A percentile compares a stretch with the other conserved stretches of the same genome.
phyloP scores from a whole-genome alignment of 1,139 yeast genomes.

The Hemisphaericaspora subhashii region DNA sequence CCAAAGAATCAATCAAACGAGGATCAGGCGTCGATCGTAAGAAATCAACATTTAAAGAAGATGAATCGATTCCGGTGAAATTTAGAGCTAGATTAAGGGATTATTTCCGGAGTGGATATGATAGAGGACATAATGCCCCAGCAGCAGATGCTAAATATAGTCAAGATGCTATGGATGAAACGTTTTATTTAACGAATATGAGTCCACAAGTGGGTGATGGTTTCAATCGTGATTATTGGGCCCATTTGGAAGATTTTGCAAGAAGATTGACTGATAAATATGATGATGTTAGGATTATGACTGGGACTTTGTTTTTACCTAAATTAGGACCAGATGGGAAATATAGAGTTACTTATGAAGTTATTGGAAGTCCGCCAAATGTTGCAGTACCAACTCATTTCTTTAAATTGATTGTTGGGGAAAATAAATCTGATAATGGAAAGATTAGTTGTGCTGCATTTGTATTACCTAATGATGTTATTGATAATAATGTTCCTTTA shows the following conservation, averaged over 20 bases:
- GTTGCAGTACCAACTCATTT: slow-evolving; percentile 98
- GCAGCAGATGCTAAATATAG: slow-evolving; percentile 95
- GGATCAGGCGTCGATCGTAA: slow-evolving; percentile 67
- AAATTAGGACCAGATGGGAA: slow-evolving; percentile 64
- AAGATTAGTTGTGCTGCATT: slow-evolving; percentile 83
- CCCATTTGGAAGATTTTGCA: slow-evolving; percentile 88
- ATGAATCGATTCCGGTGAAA: slow-evolving; percentile 73
- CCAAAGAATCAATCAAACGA: slow-evolving; percentile 60
- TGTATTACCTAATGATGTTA: slow-evolving; percentile 82
- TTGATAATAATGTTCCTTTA: slow-evolving; percentile 69
- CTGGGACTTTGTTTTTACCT: slow-evolving; percentile 93
- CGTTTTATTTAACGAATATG: slow-evolving; percentile 85
- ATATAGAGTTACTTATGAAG: slow-evolving; percentile 81
- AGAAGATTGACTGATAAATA: slow-evolving; percentile 71
- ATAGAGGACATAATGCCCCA: slow-evolving; percentile 96
- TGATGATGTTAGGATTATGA: slow-evolving; percentile 76
- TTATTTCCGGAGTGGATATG: slow-evolving; percentile 93
- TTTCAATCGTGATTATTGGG: slow-evolving; percentile 95
- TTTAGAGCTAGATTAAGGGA: slow-evolving; percentile 79
- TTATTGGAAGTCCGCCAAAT: slow-evolving; percentile 95
- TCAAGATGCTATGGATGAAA: slow-evolving; percentile 92
- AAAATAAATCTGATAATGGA: slow-evolving; percentile 46
- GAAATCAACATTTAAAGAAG: slow-evolving; percentile 82
- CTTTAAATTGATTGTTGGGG: slow-evolving; percentile 87
- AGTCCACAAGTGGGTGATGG: slow-evolving; percentile 98